Base-by-base conservation (phyloP, 176 grass and related monocot genomes). In the Cenchrus americanus region DNA sequence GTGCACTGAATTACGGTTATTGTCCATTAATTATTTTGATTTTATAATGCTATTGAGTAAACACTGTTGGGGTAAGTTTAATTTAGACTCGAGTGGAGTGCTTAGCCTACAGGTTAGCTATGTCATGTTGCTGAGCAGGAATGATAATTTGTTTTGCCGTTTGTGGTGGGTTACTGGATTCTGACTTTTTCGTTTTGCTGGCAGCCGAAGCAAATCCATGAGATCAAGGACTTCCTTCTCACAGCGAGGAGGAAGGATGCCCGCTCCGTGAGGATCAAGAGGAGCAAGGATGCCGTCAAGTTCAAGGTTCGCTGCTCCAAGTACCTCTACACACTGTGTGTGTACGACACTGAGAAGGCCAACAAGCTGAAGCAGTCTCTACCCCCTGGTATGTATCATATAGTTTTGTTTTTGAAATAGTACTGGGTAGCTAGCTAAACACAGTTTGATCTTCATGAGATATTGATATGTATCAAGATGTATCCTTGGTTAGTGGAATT, bases 201-300 rank as follows among this genome's bases (percentile, higher is more conserved):
- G 41, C 17, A 94, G 92, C 90, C 92, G 47, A 94, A 94, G 92
- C 89, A 94, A 85, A 94, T 94, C 49, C 87, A 88, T 54, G 92
- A 92, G 85, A 90, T 94, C 80, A 94, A 94, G 87, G 92, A 94
- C 75, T 94, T 94, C 89, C 92, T 94, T 69, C 90, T 94, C 80
- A 92, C 92, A 0, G 90, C 82, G 2, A 94, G 87, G 78, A 92
- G 92, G 81, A 94, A 94, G 81, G 92, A 94, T 79, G 92, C 92
- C 23, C 84, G 87, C 14, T 94, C 89, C 12, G 92, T 94, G 53
- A 94, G 89, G 67, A 94, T 94, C 66, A 94, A 92, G 82, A 94
- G 87, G 83, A 92, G 89, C 89, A 94, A 94, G 79, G 90, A 94
- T 62, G 89, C 72, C 0, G 84, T 87, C 44, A 94, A 92, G 84